Base-by-base conservation (phyloP, 345 rosid genomes). In the Citrus medica region DNA sequence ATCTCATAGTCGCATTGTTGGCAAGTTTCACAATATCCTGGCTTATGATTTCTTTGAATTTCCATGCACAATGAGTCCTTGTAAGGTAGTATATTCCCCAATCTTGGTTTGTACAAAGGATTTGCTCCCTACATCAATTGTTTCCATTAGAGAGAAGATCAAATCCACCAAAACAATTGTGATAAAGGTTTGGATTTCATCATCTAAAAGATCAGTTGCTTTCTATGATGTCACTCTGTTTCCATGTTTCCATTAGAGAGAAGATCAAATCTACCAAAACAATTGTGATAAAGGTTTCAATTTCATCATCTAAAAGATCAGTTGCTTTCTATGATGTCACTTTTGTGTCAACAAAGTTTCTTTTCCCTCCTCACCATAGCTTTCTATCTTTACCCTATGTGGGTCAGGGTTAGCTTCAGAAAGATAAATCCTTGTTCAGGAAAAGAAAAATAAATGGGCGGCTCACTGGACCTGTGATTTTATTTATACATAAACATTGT, bases 1-100 rank as follows among this genome's bases (percentile, higher is more conserved):
- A 95, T 92, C 91, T 93, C 97, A 64, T 95, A 95, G 82, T 95
- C 99, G 81, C 98, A 95, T 80, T 95, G 98, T 75, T 86, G 86
- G 82, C 90, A 88, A 62, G 82, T 75, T 72, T 87, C 91, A 83
- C 92, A 87, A 79, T 84, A 81, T 78, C 76, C 79, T 55, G 82
- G 70, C 75, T 80, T 78, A 48, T 85, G 89, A 81, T 82, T 87
- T 83, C 75, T 87, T 67, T 95, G 96, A 32, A 95, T 83, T 84
- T 93, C 97, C 74, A 67, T 63, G 58, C 99, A 95, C 53, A 91
- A 61, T 3, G 84, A 77, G 67, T 95, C 94, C 69, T 76, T 85
- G n/a, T 88, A 78, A 9, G 86, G 75, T 67, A 95, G 81, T 70
- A 93, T 80, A 72, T 83, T 91, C 73, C 76, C 87, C 79, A 80